These are phyloP conservation scores for Solanum tarijense DNA, from an alignment of 257 asterid genomes.

Conservation along the genomic window DNA sequence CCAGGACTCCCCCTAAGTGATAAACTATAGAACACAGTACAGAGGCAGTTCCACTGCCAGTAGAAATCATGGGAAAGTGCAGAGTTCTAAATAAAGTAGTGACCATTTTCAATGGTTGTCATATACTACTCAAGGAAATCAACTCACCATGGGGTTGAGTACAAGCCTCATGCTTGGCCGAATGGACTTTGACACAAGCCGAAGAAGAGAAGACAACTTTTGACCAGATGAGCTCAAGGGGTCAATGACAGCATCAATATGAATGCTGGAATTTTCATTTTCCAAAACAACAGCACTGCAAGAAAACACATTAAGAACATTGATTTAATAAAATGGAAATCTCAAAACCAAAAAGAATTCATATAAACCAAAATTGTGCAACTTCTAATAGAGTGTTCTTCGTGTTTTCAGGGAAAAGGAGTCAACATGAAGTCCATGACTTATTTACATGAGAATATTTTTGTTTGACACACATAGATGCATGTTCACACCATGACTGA, in stretches of 20 bases:
- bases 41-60: neutral
- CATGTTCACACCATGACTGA: neutral
- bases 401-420: neutral
- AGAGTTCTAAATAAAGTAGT: neutral
- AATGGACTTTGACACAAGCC: constrained; percentile 61
- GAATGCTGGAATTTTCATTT: constrained; percentile 74
- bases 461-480: neutral
- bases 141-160: constrained; percentile 88
- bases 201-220: constrained; percentile 82
- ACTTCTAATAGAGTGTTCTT: neutral
- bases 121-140: neutral
- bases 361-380: neutral
- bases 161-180: constrained; percentile 94
- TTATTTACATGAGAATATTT: neutral
- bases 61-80: neutral
- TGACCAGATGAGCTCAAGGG: constrained; percentile 98
- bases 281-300: constrained; percentile 79
- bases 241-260: constrained; percentile 93
- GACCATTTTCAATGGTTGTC: neutral
- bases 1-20: neutral
- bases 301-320: constrained; percentile 12
- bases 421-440: neutral
- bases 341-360: neutral
- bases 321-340: constrained; percentile 1
- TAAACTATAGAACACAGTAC: neutral